Conservation (phyloP, 495 filamentous ascomycete species). For the Tuber brumale region DNA sequence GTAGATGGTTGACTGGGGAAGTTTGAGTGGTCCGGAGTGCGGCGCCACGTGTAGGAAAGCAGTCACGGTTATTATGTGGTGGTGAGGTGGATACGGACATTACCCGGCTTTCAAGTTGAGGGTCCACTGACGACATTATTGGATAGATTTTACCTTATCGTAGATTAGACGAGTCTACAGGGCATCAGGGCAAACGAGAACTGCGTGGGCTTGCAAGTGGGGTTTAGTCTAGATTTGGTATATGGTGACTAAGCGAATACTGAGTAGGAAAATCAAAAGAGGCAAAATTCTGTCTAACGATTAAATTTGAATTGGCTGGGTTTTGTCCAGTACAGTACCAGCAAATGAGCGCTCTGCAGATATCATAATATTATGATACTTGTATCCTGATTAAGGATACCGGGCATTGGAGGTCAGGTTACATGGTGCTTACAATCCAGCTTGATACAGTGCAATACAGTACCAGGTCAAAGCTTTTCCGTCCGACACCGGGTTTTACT, state of each 20-base stretch:
- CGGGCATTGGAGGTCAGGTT: background rate
- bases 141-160: background rate
- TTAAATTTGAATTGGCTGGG: background rate
- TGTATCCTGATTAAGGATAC: background rate
- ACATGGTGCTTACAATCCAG: background rate
- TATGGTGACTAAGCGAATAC: background rate
- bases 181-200: no score
- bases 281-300: background rate
- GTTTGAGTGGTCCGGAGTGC: conserved; percentile 28
- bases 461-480: no score
- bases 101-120: conserved; percentile 18
- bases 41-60: conserved; percentile 28
- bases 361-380: no score
- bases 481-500: no score
- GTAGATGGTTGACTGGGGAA: conserved; percentile 19
- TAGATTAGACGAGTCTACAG: no score
- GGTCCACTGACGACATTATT: background rate
- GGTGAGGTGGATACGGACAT: background rate
- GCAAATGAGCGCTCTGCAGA: background rate
- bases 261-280: background rate
- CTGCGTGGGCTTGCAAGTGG: no score
- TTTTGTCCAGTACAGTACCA: background rate
- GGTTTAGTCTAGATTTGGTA: no score
- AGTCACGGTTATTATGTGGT: conserved; percentile 25
- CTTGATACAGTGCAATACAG: no score